Conservation (phyloP, 2,329 filamentous ascomycete genomes). For the Botrytis fragariae region DNA sequence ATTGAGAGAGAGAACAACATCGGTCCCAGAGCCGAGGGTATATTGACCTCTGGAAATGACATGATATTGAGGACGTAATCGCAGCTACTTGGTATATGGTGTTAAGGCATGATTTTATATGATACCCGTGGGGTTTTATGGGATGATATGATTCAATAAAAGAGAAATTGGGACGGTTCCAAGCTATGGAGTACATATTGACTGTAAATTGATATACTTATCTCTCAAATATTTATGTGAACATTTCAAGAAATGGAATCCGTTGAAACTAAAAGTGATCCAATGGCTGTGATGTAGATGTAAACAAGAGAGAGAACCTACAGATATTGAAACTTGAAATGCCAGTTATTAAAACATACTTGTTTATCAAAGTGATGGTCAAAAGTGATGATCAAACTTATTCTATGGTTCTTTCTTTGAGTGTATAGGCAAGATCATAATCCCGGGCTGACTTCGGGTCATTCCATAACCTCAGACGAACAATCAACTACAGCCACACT, state of each 20-base stretch:
- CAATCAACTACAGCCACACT: constrained; percentile 1
- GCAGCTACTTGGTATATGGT: neutral
- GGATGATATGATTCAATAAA: neutral
- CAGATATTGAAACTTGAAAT: neutral
- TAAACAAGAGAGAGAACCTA: neutral
- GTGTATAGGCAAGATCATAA: neutral
- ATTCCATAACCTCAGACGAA: neutral
- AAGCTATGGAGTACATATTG: neutral
- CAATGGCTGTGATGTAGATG: no score
- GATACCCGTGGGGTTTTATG: constrained; percentile 13
- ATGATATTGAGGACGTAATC: neutral
- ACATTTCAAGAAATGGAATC: neutral
- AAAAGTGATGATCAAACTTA: no score
- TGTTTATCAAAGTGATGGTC: no score
- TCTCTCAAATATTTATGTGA: neutral
- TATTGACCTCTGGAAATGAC: neutral
- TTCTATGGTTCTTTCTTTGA: neutral
- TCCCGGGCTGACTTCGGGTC: neutral
- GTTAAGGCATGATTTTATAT: neutral
- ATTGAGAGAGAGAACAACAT: neutral
- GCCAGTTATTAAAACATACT: no score
- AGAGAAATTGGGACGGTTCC: neutral
- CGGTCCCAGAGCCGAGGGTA: neutral
- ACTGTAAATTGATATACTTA: neutral
- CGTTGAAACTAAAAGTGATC: neutral